phyloP scores from a whole-genome alignment of 2,329 filamentous ascomycete genomes.

The Aspergillus udagawae region DNA sequence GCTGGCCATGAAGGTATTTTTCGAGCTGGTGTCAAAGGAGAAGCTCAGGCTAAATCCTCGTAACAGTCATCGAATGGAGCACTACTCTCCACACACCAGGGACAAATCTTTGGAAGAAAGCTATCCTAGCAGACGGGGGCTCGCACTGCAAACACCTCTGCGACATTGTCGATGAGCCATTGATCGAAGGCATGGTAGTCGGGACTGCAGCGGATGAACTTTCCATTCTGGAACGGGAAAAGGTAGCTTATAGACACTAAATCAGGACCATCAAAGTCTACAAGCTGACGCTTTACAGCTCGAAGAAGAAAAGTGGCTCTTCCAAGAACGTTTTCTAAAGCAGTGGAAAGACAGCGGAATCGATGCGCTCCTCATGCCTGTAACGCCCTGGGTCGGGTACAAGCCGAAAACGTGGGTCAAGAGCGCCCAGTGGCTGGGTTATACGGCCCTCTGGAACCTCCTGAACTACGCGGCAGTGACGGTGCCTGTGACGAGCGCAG shows the following conservation, averaged over 20 bases:
- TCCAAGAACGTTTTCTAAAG: constrained; percentile 16
- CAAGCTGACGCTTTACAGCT: constrained; percentile 7
- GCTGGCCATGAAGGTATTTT: constrained; percentile 46
- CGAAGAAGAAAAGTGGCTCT: constrained; percentile 18
- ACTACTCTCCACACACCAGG: constrained; percentile 21
- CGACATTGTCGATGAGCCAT: constrained; percentile 23
- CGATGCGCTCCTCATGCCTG: constrained; percentile 28
- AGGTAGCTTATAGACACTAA: constrained; percentile 5
- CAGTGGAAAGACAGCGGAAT: constrained; percentile 25
- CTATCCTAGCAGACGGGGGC: constrained; percentile 29
- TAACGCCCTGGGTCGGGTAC: constrained; percentile 27
- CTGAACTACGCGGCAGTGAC: constrained; percentile 31
- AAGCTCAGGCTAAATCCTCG: not conserved
- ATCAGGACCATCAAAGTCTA: not conserved
- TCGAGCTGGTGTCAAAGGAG: not conserved
- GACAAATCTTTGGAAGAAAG: constrained; percentile 28
- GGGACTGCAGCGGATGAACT: constrained; percentile 24
- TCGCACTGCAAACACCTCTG: constrained; percentile 22
- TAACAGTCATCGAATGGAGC: constrained; percentile 27
- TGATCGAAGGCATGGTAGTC: constrained; percentile 32
- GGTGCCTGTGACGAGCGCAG: constrained; percentile 41
- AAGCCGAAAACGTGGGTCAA: constrained; percentile 26
- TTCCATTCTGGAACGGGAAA: constrained; percentile 16
- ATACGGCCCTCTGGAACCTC: constrained; percentile 35
- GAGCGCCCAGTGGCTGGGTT: constrained; percentile 31